Evolutionary conservation across 139 green algal species (phyloP), one percentile per base, ranked within the genome.

Genomic region (Chlamydomonas schloesseri): DNA sequence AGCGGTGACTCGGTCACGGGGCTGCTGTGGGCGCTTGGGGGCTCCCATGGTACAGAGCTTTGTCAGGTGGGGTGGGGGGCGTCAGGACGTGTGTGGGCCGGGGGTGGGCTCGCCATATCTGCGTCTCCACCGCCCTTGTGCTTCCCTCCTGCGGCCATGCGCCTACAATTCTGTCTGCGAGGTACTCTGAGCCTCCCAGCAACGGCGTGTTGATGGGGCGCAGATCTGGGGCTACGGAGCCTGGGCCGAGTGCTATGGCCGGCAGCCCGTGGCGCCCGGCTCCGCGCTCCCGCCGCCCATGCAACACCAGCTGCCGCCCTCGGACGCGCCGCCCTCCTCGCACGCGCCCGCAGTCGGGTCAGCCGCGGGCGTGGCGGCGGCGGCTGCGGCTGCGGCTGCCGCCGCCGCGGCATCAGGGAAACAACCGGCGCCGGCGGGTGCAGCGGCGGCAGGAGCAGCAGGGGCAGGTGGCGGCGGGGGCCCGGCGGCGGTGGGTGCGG

Each of bases 151-250:
- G n/a, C n/a, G n/a, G n/a, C n/a, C n/a, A n/a, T n/a, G n/a, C n/a
- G n/a, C n/a, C n/a, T n/a, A n/a, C n/a, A n/a, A n/a, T n/a, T n/a
- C n/a, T n/a, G n/a, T n/a, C n/a, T n/a, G n/a, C n/a, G n/a, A n/a
- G n/a, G n/a, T n/a, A n/a, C n/a, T n/a, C n/a, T n/a, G n/a, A n/a
- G n/a, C n/a, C n/a, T n/a, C n/a, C n/a, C n/a, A n/a, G n/a, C n/a
- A n/a, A n/a, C n/a, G n/a, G n/a, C n/a, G n/a, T n/a, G n/a, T n/a
- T n/a, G n/a, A n/a, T n/a, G n/a, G n/a, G n/a, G n/a, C 53, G 21
- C 77, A 84, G 79, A 50, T 85, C 23, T 85, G 79, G 79, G 79
- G 65, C 46, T 23, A 21, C 33, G 79, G 79, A 31, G 79, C 79
- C 3, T 85, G 79, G 79, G 64, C 79, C 33, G 28, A 29, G 34